Conservation (phyloP, 768 basidiomycete species). For the Bullera alba region DNA sequence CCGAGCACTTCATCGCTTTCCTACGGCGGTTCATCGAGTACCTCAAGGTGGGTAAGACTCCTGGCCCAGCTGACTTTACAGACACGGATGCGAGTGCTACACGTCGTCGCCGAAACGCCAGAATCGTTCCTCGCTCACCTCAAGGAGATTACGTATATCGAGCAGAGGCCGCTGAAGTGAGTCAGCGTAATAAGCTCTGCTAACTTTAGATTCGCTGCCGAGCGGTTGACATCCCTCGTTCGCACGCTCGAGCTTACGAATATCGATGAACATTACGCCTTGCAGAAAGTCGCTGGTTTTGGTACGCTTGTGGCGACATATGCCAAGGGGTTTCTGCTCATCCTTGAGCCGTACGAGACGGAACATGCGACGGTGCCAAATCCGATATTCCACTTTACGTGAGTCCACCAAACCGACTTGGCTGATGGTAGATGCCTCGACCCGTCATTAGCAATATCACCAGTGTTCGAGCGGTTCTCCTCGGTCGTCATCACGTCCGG, state of each 20-base stretch:
- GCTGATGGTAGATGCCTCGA: conserved; percentile 72
- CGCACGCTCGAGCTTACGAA: conserved; percentile 82
- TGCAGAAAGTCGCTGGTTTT: conserved; percentile 93
- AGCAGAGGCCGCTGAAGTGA: conserved; percentile 80
- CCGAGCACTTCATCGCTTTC: conserved; percentile 98
- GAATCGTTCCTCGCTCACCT: conserved; percentile 93
- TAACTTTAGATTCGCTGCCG: conserved; percentile 76
- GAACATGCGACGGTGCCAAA: conserved; percentile 98
- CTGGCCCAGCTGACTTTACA: conserved; percentile 40
- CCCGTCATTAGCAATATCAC: conserved; percentile 93
- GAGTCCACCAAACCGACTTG: conserved; percentile 22
- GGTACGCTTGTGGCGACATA: conserved; percentile 96
- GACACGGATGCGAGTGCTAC: conserved; percentile 98
- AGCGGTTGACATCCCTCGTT: conserved; percentile 86
- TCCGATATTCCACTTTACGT: conserved; percentile 97
- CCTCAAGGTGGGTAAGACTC: conserved; percentile 63
- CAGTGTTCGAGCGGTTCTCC: conserved; percentile 95
- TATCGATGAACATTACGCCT: conserved; percentile 79
- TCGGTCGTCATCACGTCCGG: conserved; percentile 98
- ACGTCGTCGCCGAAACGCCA: conserved; percentile 97
- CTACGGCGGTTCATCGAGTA: conserved; percentile 97
- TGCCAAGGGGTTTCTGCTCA: conserved; percentile 94
- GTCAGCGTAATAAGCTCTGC: conserved; percentile 16
- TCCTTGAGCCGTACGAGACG: conserved; percentile 96
- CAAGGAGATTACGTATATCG: conserved; percentile 98